Base-by-base conservation (phyloP, 805 yeast species). In the Saccharomyces kudriavzevii region DNA sequence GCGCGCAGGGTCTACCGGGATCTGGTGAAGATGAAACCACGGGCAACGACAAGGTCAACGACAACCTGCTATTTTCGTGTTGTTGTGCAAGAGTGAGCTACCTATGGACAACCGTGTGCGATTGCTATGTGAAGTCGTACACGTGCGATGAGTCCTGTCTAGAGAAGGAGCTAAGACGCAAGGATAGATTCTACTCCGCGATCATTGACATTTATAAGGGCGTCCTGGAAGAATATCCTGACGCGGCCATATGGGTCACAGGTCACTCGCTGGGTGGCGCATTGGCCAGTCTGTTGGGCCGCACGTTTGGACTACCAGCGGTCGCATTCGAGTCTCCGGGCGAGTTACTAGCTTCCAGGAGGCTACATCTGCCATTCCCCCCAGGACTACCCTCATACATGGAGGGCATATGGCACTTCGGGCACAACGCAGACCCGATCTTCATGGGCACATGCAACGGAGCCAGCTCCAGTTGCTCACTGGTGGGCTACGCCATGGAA, bases 191-290 rank as follows among this genome's bases (percentile, higher is more conserved):
- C 67, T 92, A 89, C 70, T 80, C 82, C 56, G 91, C 96, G 0
- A 84, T 81, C 0, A 67, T 90, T 53, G 87, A 87, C 56, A 78
- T 94, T 8, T 94, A 87, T 68, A 75, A 83, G 52, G 84, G 87
- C 57, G 95, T 90, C 10, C 75, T 83, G 0, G 56, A 61, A 3
- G 55, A 83, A 51, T 90, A 90, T 65, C 92, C 96, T 1, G 66
- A 76, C 24, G 77, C 89, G 0, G 78, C 81, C 22, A 80, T 94
- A 25, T 94, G 98, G 97, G 76, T 87, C 8, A 87, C 96, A 0
- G 99, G 99, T 1, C 99, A 94, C 67, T 91, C 98, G 0, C 73
- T 94, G 30, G 99, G 98, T 1, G 99, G 97, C 0, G 81, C 96
- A 0, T 72, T 94, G 45, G 83, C 94, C 2, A 76, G 88, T 20